Evolutionary conservation across 768 basidiomycete genomes (phyloP).

Genomic region (Macrolepiota dolichaula): DNA sequence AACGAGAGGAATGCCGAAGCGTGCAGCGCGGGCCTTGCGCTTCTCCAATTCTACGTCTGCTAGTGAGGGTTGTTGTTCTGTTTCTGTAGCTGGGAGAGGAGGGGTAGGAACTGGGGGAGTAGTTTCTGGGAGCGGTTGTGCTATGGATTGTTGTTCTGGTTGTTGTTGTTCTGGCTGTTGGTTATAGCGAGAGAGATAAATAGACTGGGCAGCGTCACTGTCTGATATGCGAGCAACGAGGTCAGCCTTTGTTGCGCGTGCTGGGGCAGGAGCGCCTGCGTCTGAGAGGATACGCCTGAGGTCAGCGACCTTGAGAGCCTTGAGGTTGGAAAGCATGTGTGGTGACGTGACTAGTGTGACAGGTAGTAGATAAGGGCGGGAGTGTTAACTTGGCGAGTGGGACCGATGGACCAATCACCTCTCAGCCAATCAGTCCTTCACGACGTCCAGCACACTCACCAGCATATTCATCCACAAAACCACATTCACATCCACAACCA

Average conservation of each 20-base stretch:
- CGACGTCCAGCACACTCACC: conserved; percentile 14
- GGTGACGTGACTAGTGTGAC: conserved; percentile 14
- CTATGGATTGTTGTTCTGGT: neutral
- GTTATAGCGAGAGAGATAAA: conserved; percentile 40
- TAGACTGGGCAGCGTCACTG: conserved; percentile 44
- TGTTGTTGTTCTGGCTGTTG: neutral
- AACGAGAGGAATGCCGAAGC: conserved; percentile 69
- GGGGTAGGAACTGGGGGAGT: conserved; percentile 14
- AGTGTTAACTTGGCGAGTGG: conserved; percentile 17
- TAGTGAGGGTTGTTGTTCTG: conserved; percentile 5
- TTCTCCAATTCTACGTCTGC: conserved; percentile 53
- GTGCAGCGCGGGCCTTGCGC: conserved; percentile 58
- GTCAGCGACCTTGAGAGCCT: conserved; percentile 70
- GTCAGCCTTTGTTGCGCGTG: conserved; percentile 64
- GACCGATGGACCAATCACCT: conserved; percentile 1
- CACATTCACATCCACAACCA: conserved; percentile 15
- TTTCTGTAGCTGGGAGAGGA: conserved; percentile 6
- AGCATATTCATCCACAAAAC: conserved; percentile 15
- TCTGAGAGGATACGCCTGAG: conserved; percentile 59
- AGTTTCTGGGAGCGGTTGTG: conserved; percentile 15
- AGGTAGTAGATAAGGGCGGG: conserved; percentile 2
- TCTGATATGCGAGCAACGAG: conserved; percentile 62
- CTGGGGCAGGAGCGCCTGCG: conserved; percentile 44
- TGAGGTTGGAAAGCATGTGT: conserved; percentile 37
- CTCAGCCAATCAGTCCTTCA: conserved; percentile 5